Evolutionary conservation across 2,329 filamentous ascomycete species (phyloP).

Genomic region (Diaporthe citri): DNA sequence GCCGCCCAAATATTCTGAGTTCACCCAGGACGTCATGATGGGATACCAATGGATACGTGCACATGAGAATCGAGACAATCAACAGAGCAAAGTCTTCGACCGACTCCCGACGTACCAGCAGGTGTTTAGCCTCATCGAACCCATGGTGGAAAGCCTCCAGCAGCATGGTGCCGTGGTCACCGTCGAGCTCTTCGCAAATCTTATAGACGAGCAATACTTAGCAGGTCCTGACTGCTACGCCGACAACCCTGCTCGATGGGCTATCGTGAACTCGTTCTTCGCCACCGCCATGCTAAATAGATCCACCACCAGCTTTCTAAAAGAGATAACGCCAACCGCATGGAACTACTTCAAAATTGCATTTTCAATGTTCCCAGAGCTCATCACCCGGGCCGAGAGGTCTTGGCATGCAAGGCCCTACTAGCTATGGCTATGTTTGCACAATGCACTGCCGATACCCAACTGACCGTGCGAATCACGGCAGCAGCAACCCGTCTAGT

Average conservation of each 20-base stretch:
- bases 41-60: not conserved
- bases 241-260: not conserved
- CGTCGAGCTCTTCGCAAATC: not conserved
- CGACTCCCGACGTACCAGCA: not conserved
- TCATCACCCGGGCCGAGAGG: not conserved
- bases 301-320: not conserved
- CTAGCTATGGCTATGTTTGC: not conserved
- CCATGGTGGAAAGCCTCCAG: not conserved
- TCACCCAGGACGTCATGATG: not conserved
- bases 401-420: not conserved
- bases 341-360: conserved; percentile 8
- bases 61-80: not conserved
- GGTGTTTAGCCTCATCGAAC: not conserved
- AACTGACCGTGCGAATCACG: not conserved
- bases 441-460: not conserved
- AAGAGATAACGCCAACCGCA: not conserved
- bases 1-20: not conserved
- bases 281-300: not conserved
- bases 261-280: conserved; percentile 5
- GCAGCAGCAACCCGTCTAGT: not conserved
- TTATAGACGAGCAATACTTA: not conserved
- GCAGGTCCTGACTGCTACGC: not conserved
- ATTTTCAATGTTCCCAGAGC: not conserved
- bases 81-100: not conserved
- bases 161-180: not conserved